Evolutionary conservation across 208 protist genomes (phyloP), one percentile per base, ranked within the genome.

Genomic region (Herpetomonas samuelpessoai): DNA sequence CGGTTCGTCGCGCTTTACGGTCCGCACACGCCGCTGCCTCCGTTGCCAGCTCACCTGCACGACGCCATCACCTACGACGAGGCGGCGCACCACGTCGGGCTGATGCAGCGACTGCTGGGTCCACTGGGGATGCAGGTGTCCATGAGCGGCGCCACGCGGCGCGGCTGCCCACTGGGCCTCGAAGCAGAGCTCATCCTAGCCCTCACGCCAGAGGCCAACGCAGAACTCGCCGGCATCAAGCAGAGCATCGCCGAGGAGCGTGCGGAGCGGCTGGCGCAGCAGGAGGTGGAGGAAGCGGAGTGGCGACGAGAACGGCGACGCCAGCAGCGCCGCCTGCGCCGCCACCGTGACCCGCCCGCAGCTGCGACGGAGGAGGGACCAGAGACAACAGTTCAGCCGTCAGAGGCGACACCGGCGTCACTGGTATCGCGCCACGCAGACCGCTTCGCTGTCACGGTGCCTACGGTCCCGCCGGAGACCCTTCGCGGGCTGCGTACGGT

Each of bases 41-140:
- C 38, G 18, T 35, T 79, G 10, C 66, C 49, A 0, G 9, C 2
- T 1, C 25, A 50, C 10, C n/a, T 59, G 3, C 72, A 74, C 54
- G 73, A 83, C 59, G 45, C 59, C 12, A 55, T 93, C 21, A 70
- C 44, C 44, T 88, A 86, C 65, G 86, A 83, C 41, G 82, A 81
- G 7, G 82, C 78, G 2, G 55, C 68, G 24, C 58, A 57, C 21
- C 86, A 93, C 61, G 50, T 65, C 19, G 22, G 45, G 30, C 18
- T 71, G 19, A 21, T 93, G 44, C 24, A 45, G 24, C 28, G 39
- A 24, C 49, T 80, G 39, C 65, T 93, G 21, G 39, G 31, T 10
- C 68, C 76, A 14, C 75, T 75, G 47, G 83, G 83, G 19, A 57
- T 82, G 19, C 35, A 57, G n/a, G 75, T 89, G 38, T 44, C 71